Evolutionary conservation across 805 yeast genomes (phyloP), one percentile per base, ranked within the genome.

Genomic region (Ogataea kodamae): DNA sequence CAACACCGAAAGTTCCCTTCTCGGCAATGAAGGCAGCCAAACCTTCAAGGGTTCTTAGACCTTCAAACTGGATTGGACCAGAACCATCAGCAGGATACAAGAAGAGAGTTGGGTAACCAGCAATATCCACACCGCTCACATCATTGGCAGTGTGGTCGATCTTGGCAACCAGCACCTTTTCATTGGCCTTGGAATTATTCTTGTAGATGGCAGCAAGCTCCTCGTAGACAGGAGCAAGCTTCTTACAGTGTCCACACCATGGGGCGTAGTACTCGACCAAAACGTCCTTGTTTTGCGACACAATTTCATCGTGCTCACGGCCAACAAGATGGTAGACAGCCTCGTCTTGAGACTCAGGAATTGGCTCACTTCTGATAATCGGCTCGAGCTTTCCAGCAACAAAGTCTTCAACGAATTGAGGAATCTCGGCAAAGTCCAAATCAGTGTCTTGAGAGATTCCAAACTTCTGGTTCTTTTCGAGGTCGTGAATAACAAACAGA

Each of bases 161-260:
- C 62, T 89, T 78, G 48, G 96, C 96, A 54, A 92, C 67, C 25
- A 78, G 58, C 39, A 90, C 83, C 57, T 78, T 70, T 34, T 65
- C 65, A 34, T 63, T 58, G 30, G 68, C 67, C 28, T 60, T 67
- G 14, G 62, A 54, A 54, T 78, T 76, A 32, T 70, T 60, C 40
- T 66, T 68, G 62, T 72, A 84, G 35, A 81, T 51, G 31, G 67
- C 78, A 33, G 90, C 97, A 46, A 92, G 74, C 57, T 89, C 92
- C 59, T 85, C 94, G 70, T 78, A 90, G 39, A 69, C 71, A 55
- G 96, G 96, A 33, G 90, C 90, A 59, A 88, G 72, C 64, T 75
- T 84, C 72, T 86, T 87, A 71, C 96, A 87, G 71, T 88, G 96
- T 28, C 96, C 94, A 70, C 96, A 88, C 96, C 96, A 89, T 65